These are phyloP conservation scores for Microcera coccophila DNA, from an alignment of 2,329 filamentous ascomycete species.

Conservation along the genomic window DNA sequence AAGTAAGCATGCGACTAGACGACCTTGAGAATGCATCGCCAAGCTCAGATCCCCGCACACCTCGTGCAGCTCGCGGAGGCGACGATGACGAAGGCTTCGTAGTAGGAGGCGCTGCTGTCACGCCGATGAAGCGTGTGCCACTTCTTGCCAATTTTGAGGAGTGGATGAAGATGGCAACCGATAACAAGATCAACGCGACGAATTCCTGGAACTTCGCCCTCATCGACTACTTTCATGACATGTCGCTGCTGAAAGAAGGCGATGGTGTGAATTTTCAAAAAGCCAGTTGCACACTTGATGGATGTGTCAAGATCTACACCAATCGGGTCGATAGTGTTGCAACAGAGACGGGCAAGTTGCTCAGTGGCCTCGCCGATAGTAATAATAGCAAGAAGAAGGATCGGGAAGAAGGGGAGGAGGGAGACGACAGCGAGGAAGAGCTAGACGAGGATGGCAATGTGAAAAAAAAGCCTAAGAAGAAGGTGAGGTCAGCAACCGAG, in stretches of 20 bases:
- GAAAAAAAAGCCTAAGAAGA: conserved; percentile 72
- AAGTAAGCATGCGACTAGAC: conserved; percentile 56
- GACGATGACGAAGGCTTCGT: conserved; percentile 57
- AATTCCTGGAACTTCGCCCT: conserved; percentile 99
- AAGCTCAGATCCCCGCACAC: conserved; percentile 53
- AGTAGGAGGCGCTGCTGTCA: conserved; percentile 72
- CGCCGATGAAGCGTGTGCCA: conserved; percentile 93
- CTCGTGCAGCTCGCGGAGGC: conserved; percentile 36
- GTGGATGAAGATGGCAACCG: conserved; percentile 99
- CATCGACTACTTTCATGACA: conserved; percentile 99
- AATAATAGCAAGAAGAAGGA: conserved; percentile 72
- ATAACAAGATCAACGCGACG: conserved; percentile 97
- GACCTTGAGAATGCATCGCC: conserved; percentile 56
- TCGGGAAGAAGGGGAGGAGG: conserved; percentile 61
- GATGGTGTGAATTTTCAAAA: conserved; percentile 98
- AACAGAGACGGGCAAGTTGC: conserved; percentile 89
- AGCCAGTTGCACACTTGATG: conserved; percentile 93
- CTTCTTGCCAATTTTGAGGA: conserved; percentile 98
- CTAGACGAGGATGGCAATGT: conserved; percentile 57
- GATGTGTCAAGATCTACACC: conserved; percentile 98
- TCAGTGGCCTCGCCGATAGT: conserved; percentile 90
- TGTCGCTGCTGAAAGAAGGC: conserved; percentile 93
- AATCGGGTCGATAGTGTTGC: conserved; percentile 97
- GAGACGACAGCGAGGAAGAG: conserved; percentile 62
- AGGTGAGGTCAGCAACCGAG: conserved; percentile 54